Evolutionary conservation across 371 early-diverging fungal genomes (phyloP), one percentile per base, ranked within the genome.

Genomic region (Mortierella sp.): DNA sequence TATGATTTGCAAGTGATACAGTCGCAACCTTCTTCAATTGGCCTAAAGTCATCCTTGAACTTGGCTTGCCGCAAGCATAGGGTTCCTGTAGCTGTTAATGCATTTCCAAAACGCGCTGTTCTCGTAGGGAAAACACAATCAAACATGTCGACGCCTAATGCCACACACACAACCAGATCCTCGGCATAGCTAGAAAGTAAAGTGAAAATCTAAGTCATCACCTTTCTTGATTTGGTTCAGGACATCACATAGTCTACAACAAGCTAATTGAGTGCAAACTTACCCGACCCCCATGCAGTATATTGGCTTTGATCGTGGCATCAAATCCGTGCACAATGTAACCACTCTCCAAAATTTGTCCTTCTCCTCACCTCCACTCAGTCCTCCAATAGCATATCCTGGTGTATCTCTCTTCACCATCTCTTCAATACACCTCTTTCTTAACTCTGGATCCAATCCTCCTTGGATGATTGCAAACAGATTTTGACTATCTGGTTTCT

Each of bases 271-370:
- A n/a, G 6, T 43, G 47, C 24, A 26, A 20, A 64, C 55, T 68
- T 87, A 96, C 78, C 99, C 99, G 28, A 98, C 95, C 37, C 99
- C 99, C 99, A 98, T 98, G 85, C 97, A 96, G 86, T 98, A 98
- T 69, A 93, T 93, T 12, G 99, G 98, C 70, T 97, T 96, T 70
- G 87, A 87, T 37, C 93, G 85, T 43, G 97, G 96, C 62, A 98
- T 84, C 72, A 93, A 71, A 79, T 95, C 96, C 10, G 96, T 96
- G 84, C 95, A 96, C 57, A 91, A 84, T 22, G 88, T 80, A 11
- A 98, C 96, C 87, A 96, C 90, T 83, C 90, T 88, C 95, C 96
- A 96, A 85, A 98, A 98, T 45, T 89, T 88, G 73, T 94, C 94
- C 86, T 98, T 98, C 64, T 93, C 94, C 84, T 98, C 99, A 64